A percentile compares a stretch with the other conserved stretches of the same genome.
Conservation (phyloP, 768 basidiomycete species). For the Psilocybe cubensis region DNA sequence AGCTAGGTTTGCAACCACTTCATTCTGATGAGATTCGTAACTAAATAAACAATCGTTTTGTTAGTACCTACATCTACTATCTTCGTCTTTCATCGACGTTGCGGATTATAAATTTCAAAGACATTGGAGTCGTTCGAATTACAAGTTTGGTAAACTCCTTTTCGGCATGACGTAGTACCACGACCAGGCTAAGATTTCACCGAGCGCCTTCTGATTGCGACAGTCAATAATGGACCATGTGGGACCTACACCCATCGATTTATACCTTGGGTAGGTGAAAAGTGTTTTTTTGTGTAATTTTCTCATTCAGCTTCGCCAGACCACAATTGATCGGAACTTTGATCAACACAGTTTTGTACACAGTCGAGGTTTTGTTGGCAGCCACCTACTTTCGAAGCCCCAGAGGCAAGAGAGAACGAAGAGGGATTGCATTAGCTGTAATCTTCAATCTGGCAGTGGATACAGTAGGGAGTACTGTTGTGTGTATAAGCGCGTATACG, state of each 20-base stretch:
- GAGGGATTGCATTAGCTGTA: background rate
- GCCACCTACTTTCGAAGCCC: constrained; percentile 6
- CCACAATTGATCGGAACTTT: constrained; percentile 13
- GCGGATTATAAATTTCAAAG: too few species aligned
- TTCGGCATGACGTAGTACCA: too few species aligned
- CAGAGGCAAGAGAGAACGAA: constrained; percentile 3
- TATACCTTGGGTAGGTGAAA: background rate
- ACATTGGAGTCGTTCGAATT: too few species aligned
- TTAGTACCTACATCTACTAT: too few species aligned
- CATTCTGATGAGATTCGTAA: too few species aligned
- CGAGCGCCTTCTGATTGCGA: too few species aligned
- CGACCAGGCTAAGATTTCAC: too few species aligned
- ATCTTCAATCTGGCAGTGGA: constrained; percentile 11
- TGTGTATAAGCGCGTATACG: constrained; percentile 8
- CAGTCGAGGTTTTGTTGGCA: constrained; percentile 10
- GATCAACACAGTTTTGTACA: constrained; percentile 15
- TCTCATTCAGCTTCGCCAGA: constrained; percentile 4
- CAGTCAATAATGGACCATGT: background rate
- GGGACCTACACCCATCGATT: background rate
- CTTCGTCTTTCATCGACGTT: too few species aligned
- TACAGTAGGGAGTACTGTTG: constrained; percentile 10
- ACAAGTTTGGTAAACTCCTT: too few species aligned
- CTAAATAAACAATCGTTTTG: too few species aligned
- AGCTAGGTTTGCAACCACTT: too few species aligned
- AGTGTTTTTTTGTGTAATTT: background rate